Conservation (phyloP, 1,284 basidiomycete genomes). For the Ganoderma multipileum region DNA sequence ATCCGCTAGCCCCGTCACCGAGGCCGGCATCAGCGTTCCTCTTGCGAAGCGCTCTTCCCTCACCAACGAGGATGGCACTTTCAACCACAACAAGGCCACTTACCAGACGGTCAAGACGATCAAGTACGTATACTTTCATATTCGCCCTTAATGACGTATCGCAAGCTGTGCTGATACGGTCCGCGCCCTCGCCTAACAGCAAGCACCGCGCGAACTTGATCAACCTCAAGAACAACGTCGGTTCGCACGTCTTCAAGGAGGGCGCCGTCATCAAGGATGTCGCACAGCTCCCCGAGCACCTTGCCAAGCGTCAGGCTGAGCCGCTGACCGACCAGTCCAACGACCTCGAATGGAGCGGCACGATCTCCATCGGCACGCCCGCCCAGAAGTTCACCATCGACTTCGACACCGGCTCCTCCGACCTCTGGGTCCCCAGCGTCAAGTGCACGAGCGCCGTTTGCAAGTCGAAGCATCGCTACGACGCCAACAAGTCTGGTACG, state of each 20-base stretch:
- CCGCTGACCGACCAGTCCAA: conserved; percentile 31
- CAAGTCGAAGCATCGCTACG: conserved; percentile 42
- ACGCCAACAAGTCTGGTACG: conserved; percentile 41
- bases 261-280: conserved; percentile 29
- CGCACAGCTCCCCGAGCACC: conserved; percentile 13
- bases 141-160: neutral
- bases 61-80: conserved; percentile 34
- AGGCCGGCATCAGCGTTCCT: conserved; percentile 30
- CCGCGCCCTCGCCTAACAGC: conserved; percentile 17
- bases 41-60: conserved; percentile 31
- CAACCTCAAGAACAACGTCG: conserved; percentile 35
- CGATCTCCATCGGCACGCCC: conserved; percentile 42
- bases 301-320: conserved; percentile 33
- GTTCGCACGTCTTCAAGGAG: conserved; percentile 28
- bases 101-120: conserved; percentile 28
- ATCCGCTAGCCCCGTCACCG: conserved; percentile 29
- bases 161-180: neutral
- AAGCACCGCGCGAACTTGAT: conserved; percentile 37
- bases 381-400: conserved; percentile 35
- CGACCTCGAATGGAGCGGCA: conserved; percentile 38
- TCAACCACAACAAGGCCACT: conserved; percentile 34
- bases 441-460: conserved; percentile 45
- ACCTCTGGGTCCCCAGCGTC: conserved; percentile 47
- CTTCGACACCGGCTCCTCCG: conserved; percentile 35
- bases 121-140: conserved; percentile 25